A percentile compares a stretch with the other conserved stretches of the same genome.
phyloP scores from a whole-genome alignment of 352 stramenopile genomes.

The Thalassiosira exigua region DNA sequence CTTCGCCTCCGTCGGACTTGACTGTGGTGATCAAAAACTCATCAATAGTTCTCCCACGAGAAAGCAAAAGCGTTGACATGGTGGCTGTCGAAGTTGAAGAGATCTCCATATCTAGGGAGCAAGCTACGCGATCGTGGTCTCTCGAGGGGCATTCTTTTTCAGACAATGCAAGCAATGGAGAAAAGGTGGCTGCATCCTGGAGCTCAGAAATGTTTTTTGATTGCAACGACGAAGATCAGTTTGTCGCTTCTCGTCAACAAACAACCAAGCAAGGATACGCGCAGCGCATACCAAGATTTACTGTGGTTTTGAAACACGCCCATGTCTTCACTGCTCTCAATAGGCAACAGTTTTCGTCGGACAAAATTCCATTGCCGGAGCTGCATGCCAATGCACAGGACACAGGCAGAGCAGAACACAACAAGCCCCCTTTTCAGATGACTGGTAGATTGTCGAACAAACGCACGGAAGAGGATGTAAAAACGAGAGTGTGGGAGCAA shows the following conservation, averaged over 20 bases:
- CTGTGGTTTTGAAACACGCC: slow-evolving; percentile 29
- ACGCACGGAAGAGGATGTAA: slow-evolving; percentile 31
- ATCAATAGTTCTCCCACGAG: slow-evolving; percentile 73
- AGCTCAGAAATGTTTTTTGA: slow-evolving; percentile 63
- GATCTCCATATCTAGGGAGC: slow-evolving; percentile 28
- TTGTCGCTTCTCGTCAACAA: slow-evolving; percentile 2
- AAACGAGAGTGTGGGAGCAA: slow-evolving; percentile 71
- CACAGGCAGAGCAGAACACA: slow-evolving; percentile 53
- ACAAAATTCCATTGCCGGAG: slow-evolving; percentile 41
- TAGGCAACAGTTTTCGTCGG: slow-evolving; percentile 21
- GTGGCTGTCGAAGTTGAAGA: slow-evolving; percentile 68
- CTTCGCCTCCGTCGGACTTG: slow-evolving; percentile 36
- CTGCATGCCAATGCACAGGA: slow-evolving; percentile 37
- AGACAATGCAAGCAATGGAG: not conserved
- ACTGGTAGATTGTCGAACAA: slow-evolving; percentile 27
- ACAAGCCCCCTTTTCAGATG: slow-evolving; percentile 60
- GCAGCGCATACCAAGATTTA: slow-evolving; percentile 26
- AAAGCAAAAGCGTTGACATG: slow-evolving; percentile 73
- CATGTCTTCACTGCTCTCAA: slow-evolving; percentile 56
- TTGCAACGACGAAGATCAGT: slow-evolving; percentile 48
- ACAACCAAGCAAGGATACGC: slow-evolving; percentile 1
- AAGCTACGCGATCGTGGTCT: slow-evolving; percentile 48
- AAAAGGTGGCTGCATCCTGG: slow-evolving; percentile 28
- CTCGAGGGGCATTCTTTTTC: slow-evolving; percentile 59
- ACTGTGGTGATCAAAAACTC: slow-evolving; percentile 64